Conservation (phyloP, 305 asterid genomes). For the Ilex paraguariensis region DNA sequence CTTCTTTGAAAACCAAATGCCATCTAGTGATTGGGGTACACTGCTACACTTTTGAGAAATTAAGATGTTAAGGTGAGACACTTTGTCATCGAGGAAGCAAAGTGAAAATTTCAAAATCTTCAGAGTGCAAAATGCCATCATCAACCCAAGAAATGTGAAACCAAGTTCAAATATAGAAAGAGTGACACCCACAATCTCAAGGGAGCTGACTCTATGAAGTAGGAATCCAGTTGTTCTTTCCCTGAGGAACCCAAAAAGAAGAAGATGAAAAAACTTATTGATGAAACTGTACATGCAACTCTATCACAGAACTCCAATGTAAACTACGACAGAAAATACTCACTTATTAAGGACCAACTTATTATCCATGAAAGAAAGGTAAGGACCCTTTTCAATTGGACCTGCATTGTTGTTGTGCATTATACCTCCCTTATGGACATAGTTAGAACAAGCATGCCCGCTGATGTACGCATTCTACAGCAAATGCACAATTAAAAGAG, state of each 20-base stretch:
- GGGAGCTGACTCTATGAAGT: conserved; percentile 44
- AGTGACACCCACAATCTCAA: conserved; percentile 46
- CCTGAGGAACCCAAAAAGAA: conserved; percentile 17
- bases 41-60: too few species aligned
- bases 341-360: conserved; percentile 26
- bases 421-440: too few species aligned
- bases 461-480: conserved; percentile 49
- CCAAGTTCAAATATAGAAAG: neutral
- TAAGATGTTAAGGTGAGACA: too few species aligned
- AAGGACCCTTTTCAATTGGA: conserved; percentile 26
- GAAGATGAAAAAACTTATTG: neutral
- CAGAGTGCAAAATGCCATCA: too few species aligned
- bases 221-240: conserved; percentile 39
- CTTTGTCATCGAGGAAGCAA: too few species aligned
- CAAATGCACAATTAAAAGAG: neutral
- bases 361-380: conserved; percentile 27
- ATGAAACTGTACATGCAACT: neutral
- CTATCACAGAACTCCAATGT: neutral
- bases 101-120: too few species aligned
- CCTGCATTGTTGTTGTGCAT: conserved; percentile 2
- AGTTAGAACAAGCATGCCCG: conserved; percentile 12
- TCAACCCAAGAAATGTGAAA: neutral
- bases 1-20: too few species aligned
- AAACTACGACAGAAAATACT: conserved; percentile 7
- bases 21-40: too few species aligned